A percentile compares a stretch with the other conserved stretches of the same genome.
Evolutionary conservation across 306 rosid genomes (phyloP).

Genomic region (Quillaja saponaria): DNA sequence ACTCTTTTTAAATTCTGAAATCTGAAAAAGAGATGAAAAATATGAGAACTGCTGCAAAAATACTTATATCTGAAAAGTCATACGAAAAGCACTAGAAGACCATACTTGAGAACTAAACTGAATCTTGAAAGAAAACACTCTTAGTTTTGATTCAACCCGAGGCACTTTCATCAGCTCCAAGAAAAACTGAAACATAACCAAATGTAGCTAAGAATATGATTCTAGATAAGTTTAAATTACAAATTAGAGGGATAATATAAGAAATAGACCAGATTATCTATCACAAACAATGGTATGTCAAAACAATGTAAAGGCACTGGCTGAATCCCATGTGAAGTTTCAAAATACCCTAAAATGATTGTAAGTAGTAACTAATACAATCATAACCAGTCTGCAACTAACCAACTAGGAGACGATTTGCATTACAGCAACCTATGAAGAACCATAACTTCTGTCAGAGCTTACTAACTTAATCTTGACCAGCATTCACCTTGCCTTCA

Average conservation of each 20-base stretch:
- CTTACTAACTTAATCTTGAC: too few relatives aligned
- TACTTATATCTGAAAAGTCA: constrained; percentile 9
- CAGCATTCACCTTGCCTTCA: too few relatives aligned
- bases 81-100: constrained; percentile 36
- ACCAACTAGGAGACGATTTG: too few relatives aligned
- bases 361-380: too few relatives aligned
- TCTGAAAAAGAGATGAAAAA: constrained; percentile 47
- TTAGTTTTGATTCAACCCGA: constrained; percentile 92
- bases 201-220: constrained; percentile 23
- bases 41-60: constrained; percentile 30
- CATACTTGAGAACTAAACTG: constrained; percentile 93
- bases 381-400: too few relatives aligned
- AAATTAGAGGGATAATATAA: background rate
- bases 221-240: background rate
- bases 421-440: too few relatives aligned
- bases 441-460: too few relatives aligned
- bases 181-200: constrained; percentile 65
- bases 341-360: too few relatives aligned
- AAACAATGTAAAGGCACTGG: too few relatives aligned
- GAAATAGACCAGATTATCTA: background rate
- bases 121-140: constrained; percentile 93
- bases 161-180: constrained; percentile 98
- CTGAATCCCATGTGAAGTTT: too few relatives aligned
- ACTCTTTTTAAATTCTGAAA: constrained; percentile 79
- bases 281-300: background rate